phyloP scores from a whole-genome alignment of 495 filamentous ascomycete genomes.

The Penicillium crystallinum region DNA sequence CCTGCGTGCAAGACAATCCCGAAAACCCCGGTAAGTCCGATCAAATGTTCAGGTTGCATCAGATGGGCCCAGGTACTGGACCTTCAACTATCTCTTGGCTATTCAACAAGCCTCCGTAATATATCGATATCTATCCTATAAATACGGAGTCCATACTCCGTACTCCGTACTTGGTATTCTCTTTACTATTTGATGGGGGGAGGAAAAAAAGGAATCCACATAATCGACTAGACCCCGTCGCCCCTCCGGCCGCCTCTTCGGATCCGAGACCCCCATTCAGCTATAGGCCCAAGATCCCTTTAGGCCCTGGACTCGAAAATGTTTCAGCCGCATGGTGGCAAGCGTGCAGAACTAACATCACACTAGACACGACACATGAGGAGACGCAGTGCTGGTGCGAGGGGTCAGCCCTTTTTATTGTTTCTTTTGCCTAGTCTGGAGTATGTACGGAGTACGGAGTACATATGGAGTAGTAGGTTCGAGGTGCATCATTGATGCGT shows the following conservation, averaged over 20 bases:
- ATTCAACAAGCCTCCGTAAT: neutral
- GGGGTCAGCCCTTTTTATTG: neutral
- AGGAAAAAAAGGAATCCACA: too few species aligned
- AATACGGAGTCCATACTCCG: too few species aligned
- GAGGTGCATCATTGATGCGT: too few species aligned
- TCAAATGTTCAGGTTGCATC: neutral
- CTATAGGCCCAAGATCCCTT: neutral
- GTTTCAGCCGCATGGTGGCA: slow-evolving; percentile 3
- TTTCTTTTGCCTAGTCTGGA: too few species aligned
- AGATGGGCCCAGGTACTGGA: neutral
- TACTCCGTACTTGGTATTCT: too few species aligned
- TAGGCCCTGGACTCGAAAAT: neutral
- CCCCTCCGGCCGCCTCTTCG: neutral
- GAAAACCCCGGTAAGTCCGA: neutral
- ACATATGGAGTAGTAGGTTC: neutral
- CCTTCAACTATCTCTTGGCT: neutral
- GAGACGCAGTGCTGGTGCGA: neutral
- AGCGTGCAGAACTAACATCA: neutral
- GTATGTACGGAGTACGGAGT: too few species aligned
- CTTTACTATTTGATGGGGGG: too few species aligned
- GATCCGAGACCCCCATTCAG: neutral
- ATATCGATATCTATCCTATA: too few species aligned
- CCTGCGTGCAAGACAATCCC: neutral
- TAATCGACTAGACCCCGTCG: neutral
- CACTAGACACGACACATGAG: slow-evolving; percentile 2